These are phyloP conservation scores for Alternaria metachromatica DNA, from an alignment of 2,329 filamentous ascomycete genomes.

Conservation along the genomic window DNA sequence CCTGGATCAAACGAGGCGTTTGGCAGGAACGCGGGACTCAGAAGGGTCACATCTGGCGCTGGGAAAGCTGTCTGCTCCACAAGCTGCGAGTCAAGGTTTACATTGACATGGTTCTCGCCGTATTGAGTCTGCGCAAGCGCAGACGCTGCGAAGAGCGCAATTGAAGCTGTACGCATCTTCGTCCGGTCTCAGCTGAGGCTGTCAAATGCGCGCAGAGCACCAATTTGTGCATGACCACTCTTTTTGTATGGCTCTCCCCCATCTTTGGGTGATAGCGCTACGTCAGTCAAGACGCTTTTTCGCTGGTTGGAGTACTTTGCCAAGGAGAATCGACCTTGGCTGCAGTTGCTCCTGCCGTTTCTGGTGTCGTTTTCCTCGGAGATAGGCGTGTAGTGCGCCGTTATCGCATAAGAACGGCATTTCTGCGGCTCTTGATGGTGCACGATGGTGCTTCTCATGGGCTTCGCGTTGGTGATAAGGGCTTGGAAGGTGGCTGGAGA, in stretches of 20 bases:
- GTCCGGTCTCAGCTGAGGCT: neutral
- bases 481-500: neutral
- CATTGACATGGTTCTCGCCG: constrained; percentile 40
- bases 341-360: constrained; percentile 22
- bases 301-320: constrained; percentile 23
- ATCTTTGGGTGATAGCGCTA: constrained; percentile 15
- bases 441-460: neutral
- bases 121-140: constrained; percentile 35
- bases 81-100: constrained; percentile 37
- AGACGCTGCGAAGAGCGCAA: constrained; percentile 18
- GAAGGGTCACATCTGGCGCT: constrained; percentile 37
- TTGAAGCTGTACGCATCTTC: neutral
- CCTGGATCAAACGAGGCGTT: constrained; percentile 36
- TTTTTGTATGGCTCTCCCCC: constrained; percentile 7
- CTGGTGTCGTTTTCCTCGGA: constrained; percentile 1
- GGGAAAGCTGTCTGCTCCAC: constrained; percentile 46
- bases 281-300: constrained; percentile 29
- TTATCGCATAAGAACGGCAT: constrained; percentile 3
- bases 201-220: neutral
- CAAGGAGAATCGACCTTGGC: constrained; percentile 23
- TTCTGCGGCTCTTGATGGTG: neutral
- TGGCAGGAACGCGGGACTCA: constrained; percentile 41
- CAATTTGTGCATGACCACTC: neutral
- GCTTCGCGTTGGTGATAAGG: neutral
- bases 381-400: neutral